Percentiles rank a stretch among this genome's conserved stretches.
These are phyloP conservation scores for Botrytis aclada DNA, from an alignment of 2,329 filamentous ascomycete species.

Conservation along the genomic window DNA sequence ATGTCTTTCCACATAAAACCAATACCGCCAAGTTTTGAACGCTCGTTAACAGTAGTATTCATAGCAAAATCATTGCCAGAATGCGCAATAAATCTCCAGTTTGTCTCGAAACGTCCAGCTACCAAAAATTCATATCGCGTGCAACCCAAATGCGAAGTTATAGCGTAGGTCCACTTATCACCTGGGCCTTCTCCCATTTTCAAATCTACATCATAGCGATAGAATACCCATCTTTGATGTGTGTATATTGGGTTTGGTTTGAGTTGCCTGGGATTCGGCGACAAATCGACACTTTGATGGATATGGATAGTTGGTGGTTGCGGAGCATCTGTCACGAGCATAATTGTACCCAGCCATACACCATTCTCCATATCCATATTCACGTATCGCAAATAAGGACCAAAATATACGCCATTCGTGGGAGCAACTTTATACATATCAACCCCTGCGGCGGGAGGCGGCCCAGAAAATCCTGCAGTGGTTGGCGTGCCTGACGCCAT, in stretches of 20 bases:
- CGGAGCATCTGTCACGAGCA: constrained; percentile 85
- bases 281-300: constrained; percentile 84
- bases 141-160: constrained; percentile 93
- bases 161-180: constrained; percentile 93
- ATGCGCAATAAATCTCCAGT: constrained; percentile 94
- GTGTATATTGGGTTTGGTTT: constrained; percentile 78
- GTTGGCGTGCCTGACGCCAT: constrained; percentile 73
- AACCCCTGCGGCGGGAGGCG: constrained; percentile 83
- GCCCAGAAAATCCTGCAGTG: constrained; percentile 78
- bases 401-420: constrained; percentile 97
- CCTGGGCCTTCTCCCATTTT: constrained; percentile 81
- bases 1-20: constrained; percentile 99
- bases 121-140: constrained; percentile 98
- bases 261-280: constrained; percentile 86
- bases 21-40: constrained; percentile 79
- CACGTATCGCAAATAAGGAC: constrained; percentile 89
- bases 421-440: constrained; percentile 92
- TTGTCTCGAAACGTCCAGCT: constrained; percentile 82
- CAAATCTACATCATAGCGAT: constrained; percentile 88
- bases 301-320: constrained; percentile 96
- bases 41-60: constrained; percentile 80
- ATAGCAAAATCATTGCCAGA: constrained; percentile 95
- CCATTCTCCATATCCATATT: constrained; percentile 96
- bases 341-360: constrained; percentile 87
- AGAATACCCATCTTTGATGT: constrained; percentile 94